Evolutionary conservation across 305 asterid species (phyloP), one percentile per base, ranked within the genome.

Genomic region (Euphrasia arctica): DNA sequence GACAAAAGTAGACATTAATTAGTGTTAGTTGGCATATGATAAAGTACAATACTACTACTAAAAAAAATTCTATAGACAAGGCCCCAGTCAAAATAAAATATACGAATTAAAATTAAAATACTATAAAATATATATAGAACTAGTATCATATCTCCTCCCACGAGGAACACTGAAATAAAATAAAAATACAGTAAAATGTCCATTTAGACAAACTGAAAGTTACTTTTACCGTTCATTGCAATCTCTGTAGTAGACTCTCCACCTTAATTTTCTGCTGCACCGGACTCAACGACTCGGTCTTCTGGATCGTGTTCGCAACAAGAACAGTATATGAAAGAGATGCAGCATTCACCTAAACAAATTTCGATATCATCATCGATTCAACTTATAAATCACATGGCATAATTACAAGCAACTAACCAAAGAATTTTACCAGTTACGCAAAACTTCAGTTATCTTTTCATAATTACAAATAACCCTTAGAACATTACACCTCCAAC

Each of bases 231-330:
- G 64, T 54, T 82, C 71, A 87, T 62, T 69, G 85, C 72, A 85
- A 71, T 77, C 76, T 84, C 73, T 86, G 85, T 25, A 93, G 89
- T 74, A 93, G 79, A 71, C 48, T 83, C 68, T 93, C 97, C 62
- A 82, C 96, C 84, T 82, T 74, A 54, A 88, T 80, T 69, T 85
- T 93, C 74, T 93, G 99, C 67, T 93, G 99, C 47, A 67, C 91
- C 0, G 95, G 78, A 60, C 88, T 88, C 78, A 90, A 70, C 0
- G 89, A 72, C 81, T 90, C 99, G 3, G 95, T 83, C 69, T 82
- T 88, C 82, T 79, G 72, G 59, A 93, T 84, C 27, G 97, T 90
- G 69, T 90, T 93, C 60, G 95, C 86, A 59, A 90, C 95, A 14
- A 93, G 91, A 60, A 93, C 81, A n/a, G 83, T 36, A 55, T 78